Base-by-base conservation (phyloP, 75 land plant genomes). In the Isoetes taiwanensis region DNA sequence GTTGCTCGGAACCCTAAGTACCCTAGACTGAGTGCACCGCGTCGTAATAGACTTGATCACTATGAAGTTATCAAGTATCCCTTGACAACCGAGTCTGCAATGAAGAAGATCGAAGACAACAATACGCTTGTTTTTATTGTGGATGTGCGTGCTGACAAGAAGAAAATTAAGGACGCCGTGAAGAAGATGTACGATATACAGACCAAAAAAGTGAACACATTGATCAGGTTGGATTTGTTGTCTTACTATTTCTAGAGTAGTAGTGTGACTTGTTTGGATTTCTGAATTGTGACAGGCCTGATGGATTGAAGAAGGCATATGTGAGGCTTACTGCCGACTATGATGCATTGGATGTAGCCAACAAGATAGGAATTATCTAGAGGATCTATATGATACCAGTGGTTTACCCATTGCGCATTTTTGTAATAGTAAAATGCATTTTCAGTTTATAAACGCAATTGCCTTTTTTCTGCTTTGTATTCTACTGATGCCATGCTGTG, bases 91-190 rank as follows among this genome's bases (percentile, higher is more conserved):
- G 65, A 63, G 61, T 63, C 65, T 11, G 65, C 65, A 33, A 63
- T 63, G 65, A 63, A 63, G 65, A 63, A 63, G 65, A 63, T 63
- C 37, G 65, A 63, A 37, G 65, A 63, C 52, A 63, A 63, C 65
- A 63, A 55, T 61, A 54, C 65, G 2, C 12, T 63, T 12, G 65
- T 63, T 2, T 63, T 63, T 37, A 63, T 63, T 14, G 65, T 63
- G 10, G 65, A 63, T 61, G 52, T 63, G 28, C 61, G 65, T 24
- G 65, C 65, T 0, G 65, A 63, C 64, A 63, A 63, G 65, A 43
- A 61, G 28, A 54, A 54, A 32, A 54, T 54, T 14, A 54, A 54
- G 33, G 39, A 61, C 12, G 63, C 63, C 3, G 63, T 42, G 30
- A 42, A 61, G 63, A 50, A 26, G 30, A 61, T 61, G 63, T 61